Evolutionary conservation across 176 grass and related monocot species (phyloP), one percentile per base, ranked within the genome.

Genomic region (Rhynchospora tenuis): DNA sequence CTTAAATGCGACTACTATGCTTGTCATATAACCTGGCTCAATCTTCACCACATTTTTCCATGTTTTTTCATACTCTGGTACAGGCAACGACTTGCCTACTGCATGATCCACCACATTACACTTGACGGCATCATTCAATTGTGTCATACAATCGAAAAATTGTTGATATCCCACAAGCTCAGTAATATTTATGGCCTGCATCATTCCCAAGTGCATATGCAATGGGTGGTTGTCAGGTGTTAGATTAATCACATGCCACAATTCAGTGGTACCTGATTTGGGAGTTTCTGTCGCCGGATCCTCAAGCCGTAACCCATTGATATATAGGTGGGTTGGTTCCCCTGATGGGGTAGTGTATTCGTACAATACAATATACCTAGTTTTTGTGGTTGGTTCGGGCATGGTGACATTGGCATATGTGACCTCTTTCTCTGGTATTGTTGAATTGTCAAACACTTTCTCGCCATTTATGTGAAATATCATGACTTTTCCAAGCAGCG

Each of bases 31-130:
- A 6, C 80, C 83, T 6, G 90, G 93, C 59, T 86, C 47, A 20
- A 93, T 89, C 83, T 96, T 96, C 55, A 84, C 93, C 0, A 89
- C 79, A 65, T 93, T 96, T 86, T 96, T 96, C 93, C 93, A 96
- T 73, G 88, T 86, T 73, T 59, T 89, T 78, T 96, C 93, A 65
- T 93, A 72, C 83, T 96, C 87, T 69, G 73, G 89, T 78, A 88
- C 61, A 0, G 58, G 77, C 19, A 68, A 58, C 58, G 1, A 26
- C 5, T 84, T 79, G 63, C 93, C 93, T 0, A 73, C 55, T 27
- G 93, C 91, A 78, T 96, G 90, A 64, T 10, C 50, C 7, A 33
- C 68, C 14, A 96, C 89, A 78, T 69, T 59, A 73, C 93, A 93
- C 62, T 58, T 24, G 12, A 5, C 50, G 1, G 91, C 89, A 89